phyloP scores from a whole-genome alignment of 441 rosid genomes.

The Pelargonium citronellum region DNA sequence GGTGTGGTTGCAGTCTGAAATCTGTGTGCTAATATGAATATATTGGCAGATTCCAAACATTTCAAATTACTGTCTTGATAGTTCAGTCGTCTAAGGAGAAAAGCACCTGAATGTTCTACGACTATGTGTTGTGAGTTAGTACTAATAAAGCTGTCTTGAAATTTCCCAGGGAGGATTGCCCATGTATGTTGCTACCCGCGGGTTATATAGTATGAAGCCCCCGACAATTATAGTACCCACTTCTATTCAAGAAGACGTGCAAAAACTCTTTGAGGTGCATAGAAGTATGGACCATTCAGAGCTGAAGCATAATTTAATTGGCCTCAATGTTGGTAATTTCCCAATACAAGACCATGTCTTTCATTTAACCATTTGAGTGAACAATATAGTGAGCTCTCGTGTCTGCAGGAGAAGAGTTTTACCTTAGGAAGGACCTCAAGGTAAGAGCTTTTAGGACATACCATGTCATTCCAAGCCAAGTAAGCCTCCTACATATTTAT shows the following conservation, averaged over 20 bases:
- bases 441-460: constrained; percentile 87
- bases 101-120: not conserved
- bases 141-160: not conserved
- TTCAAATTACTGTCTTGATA: not conserved
- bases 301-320: constrained; percentile 57
- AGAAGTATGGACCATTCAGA: constrained; percentile 72
- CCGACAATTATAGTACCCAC: constrained; percentile 76
- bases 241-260: constrained; percentile 53
- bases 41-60: not conserved
- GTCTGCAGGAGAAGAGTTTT: constrained; percentile 71
- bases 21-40: not conserved
- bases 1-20: not conserved
- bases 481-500: constrained; percentile 18
- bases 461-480: constrained; percentile 88
- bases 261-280: constrained; percentile 66
- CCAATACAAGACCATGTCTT: not conserved
- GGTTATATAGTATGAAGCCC: constrained; percentile 72
- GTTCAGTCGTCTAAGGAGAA: not conserved
- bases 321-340: constrained; percentile 74
- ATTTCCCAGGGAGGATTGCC: constrained; percentile 70
- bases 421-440: constrained; percentile 65
- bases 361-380: not conserved
- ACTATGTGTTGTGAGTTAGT: not conserved
- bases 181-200: constrained; percentile 88
- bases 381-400: not conserved